phyloP scores from a whole-genome alignment of 169 alveolate species.

The Cryptosporidium parvum region DNA sequence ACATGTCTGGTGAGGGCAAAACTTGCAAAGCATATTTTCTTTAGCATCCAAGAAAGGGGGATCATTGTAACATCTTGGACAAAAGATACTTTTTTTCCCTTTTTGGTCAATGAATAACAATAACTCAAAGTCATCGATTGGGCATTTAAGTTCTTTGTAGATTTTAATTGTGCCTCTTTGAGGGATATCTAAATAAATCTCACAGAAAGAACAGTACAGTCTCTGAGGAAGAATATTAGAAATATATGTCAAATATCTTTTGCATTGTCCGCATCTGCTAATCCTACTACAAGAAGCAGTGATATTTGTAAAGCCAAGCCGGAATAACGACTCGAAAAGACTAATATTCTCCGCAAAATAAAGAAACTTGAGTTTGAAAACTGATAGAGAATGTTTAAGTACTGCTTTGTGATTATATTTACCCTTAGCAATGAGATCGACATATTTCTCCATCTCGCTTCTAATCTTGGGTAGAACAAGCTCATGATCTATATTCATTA shows the following conservation, averaged over 20 bases:
- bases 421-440: slow-evolving; percentile 91
- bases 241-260: slow-evolving; percentile 82
- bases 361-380: slow-evolving; percentile 88
- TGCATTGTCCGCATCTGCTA: slow-evolving; percentile 84
- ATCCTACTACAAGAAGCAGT: slow-evolving; percentile 79
- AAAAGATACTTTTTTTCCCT: slow-evolving; percentile 79
- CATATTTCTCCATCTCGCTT: slow-evolving; percentile 93
- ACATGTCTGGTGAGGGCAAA: slow-evolving; percentile 53
- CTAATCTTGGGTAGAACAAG: slow-evolving; percentile 92
- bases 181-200: slow-evolving; percentile 82
- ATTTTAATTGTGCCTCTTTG: slow-evolving; percentile 83
- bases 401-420: slow-evolving; percentile 85
- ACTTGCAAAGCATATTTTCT: slow-evolving; percentile 31
- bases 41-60: slow-evolving; percentile 81
- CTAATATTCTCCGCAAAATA: slow-evolving; percentile 83
- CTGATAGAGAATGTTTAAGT: slow-evolving; percentile 86
- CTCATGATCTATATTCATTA: slow-evolving; percentile 90
- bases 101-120: slow-evolving; percentile 75
- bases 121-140: slow-evolving; percentile 85
- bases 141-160: slow-evolving; percentile 86
- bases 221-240: slow-evolving; percentile 81
- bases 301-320: slow-evolving; percentile 80
- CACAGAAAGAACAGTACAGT: slow-evolving; percentile 83
- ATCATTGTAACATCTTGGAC: slow-evolving; percentile 85
- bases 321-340: slow-evolving; percentile 82